phyloP scores from a whole-genome alignment of 164 flowering plant species.

The Litsea cubeba region DNA sequence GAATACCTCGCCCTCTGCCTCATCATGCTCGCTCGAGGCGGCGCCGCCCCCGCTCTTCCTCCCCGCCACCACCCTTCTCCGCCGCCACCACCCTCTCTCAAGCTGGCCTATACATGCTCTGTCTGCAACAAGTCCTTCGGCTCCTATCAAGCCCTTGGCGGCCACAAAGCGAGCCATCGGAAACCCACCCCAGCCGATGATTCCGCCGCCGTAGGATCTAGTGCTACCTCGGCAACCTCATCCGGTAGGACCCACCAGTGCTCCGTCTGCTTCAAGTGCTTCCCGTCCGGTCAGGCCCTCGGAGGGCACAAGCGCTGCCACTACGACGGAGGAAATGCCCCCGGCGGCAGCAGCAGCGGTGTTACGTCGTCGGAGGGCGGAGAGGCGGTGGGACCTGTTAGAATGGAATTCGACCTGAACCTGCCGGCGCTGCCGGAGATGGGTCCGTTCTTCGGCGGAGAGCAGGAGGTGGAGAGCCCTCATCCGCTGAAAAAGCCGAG shows the following conservation, averaged over 20 bases:
- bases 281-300: conserved; percentile 61
- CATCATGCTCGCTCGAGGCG: conserved; percentile 56
- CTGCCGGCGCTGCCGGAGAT: conserved; percentile 55
- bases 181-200: conserved; percentile 22
- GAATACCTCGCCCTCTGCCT: conserved; percentile 62
- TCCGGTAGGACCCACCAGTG: conserved; percentile 39
- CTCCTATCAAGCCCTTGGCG: conserved; percentile 86
- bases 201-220: conserved; percentile 5
- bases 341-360: neutral
- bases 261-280: conserved; percentile 48
- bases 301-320: conserved; percentile 73
- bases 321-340: conserved; percentile 42
- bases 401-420: conserved; percentile 57
- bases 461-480: conserved; percentile 55
- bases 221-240: conserved; percentile 3
- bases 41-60: conserved; percentile 4
- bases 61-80: conserved; percentile 3
- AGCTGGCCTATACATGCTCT: conserved; percentile 42
- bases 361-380: conserved; percentile 15
- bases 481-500: conserved; percentile 1
- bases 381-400: conserved; percentile 2
- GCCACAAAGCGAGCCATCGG: conserved; percentile 91
- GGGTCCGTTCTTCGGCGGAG: conserved; percentile 22
- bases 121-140: conserved; percentile 66
- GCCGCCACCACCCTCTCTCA: conserved; percentile 8